Evolutionary conservation across 2,329 filamentous ascomycete species (phyloP), one percentile per base, ranked within the genome.

Genomic region (Aspergillus vadensis): DNA sequence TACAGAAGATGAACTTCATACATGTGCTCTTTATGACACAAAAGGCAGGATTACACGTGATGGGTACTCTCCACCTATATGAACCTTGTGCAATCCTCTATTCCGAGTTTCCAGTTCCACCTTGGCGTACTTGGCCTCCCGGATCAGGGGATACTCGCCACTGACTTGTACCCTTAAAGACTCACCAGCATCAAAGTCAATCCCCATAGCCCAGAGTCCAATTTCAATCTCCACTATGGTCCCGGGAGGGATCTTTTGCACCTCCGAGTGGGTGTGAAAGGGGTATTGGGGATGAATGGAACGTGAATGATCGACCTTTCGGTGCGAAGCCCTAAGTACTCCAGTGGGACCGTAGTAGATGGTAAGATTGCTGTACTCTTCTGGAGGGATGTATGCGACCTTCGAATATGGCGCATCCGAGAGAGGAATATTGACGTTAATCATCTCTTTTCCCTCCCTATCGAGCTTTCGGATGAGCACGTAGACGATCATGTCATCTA

Each of bases 401-500:
- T 21, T 54, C 27, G 52, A 47, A 17, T 47, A 44, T 17, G 57
- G 57, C 4, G 57, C 50, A 6, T 38, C 50, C 6, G 21, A 36
- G n/a, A 27, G 38, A 9, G 57, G 57, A 10, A 59, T 54, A 38
- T 59, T 59, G 57, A 80, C 64, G 52, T 79, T 72, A 59, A 76
- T 72, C 57, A 81, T 64, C 0, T 73, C 63, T 4, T 79, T 78
- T 2, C 81, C 79, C 5, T 76, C 57, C 27, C 68, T 72, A 58
- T 80, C 77, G 17, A 74, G 65, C 64, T 83, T 83, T 9, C 79
- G 72, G 2, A 83, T 53, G 2, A 77, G 72, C 6, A 80, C 73
- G 59, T 75, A 82, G 12, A 81, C 74, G 41, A 73, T 74, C 61
- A 83, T 73, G 60, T 82, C 81, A 60, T 82, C 72, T 14, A 69